Percentiles rank a stretch among this genome's conserved stretches.
These are phyloP conservation scores for Pestalotiopsis sp. DNA, from an alignment of 2,329 filamentous ascomycete species.

Conservation along the genomic window DNA sequence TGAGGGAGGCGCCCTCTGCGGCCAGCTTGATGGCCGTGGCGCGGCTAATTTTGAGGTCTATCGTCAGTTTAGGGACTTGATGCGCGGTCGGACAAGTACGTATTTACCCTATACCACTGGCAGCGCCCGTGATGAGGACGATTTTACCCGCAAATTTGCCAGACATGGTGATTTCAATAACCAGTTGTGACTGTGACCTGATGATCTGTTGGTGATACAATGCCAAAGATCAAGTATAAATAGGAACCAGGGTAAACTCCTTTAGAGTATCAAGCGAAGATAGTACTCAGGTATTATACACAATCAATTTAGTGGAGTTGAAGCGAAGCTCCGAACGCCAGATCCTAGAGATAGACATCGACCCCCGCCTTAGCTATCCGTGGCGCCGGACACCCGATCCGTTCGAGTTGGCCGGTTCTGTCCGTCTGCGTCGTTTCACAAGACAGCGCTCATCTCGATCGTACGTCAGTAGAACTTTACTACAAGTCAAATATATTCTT, in stretches of 20 bases:
- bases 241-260: background rate
- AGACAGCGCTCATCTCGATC: no score
- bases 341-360: background rate
- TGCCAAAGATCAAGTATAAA: background rate
- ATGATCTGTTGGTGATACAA: background rate
- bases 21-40: constrained; percentile 27
- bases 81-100: background rate
- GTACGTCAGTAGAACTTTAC: background rate
- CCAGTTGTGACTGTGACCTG: background rate
- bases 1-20: constrained; percentile 23
- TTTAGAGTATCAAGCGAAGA: background rate
- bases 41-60: constrained; percentile 10
- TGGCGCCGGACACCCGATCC: background rate
- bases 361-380: background rate
- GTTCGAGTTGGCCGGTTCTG: background rate
- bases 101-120: constrained; percentile 16
- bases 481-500: background rate
- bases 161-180: background rate
- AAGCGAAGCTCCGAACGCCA: background rate
- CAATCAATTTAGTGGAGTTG: background rate
- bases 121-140: constrained; percentile 14
- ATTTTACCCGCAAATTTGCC: constrained; percentile 5
- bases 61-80: background rate
- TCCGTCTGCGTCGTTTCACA: no score
- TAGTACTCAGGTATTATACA: background rate